Evolutionary conservation across 768 basidiomycete species (phyloP), one percentile per base, ranked within the genome.

Genomic region (Termitomyces sp.): DNA sequence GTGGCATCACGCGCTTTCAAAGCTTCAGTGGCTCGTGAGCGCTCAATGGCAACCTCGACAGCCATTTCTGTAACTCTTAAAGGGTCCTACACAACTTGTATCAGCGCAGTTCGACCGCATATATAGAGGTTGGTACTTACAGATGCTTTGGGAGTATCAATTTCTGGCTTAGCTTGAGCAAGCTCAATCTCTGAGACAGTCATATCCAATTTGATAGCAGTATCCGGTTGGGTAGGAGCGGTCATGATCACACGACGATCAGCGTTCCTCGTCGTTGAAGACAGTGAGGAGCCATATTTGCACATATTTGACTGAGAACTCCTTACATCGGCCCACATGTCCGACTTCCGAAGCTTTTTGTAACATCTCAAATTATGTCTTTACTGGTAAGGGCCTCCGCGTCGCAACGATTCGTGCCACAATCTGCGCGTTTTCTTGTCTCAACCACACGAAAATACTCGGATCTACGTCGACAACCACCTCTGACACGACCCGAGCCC

Each of bases 1-100:
- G 78, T 81, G 31, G 76, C 78, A 64, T 90, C 88, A 41, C 88
- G 82, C 31, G 87, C 88, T 28, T 70, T 73, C 53, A 85, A 67
- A 1, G 84, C 85, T 64, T 89, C 86, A 22, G 68, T 69, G 1
- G 84, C 79, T 49, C 79, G 78, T 50, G 78, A 56, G 41, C 74
- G 76, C 60, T 86, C 84, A 34, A 78, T 69, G 59, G 83, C 78
- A 20, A 84, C 71, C 57, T 83, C 80, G 28, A 86, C 69, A 12
- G 82, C 77, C 66, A 82, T 74, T 60, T 84, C 82, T 3, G 77
- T 80, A 34, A 74, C 71, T 48, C 74, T 73, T 47, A 79, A 72
- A 7, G 80, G 77, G 58, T 77, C 77, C 80, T 82, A 45, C 16
- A 33, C 26, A 22, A 31, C n/a, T 22, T 2, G 55, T 50, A 54